phyloP scores from a whole-genome alignment of 306 rosid species.

The Abrus pulchellus region DNA sequence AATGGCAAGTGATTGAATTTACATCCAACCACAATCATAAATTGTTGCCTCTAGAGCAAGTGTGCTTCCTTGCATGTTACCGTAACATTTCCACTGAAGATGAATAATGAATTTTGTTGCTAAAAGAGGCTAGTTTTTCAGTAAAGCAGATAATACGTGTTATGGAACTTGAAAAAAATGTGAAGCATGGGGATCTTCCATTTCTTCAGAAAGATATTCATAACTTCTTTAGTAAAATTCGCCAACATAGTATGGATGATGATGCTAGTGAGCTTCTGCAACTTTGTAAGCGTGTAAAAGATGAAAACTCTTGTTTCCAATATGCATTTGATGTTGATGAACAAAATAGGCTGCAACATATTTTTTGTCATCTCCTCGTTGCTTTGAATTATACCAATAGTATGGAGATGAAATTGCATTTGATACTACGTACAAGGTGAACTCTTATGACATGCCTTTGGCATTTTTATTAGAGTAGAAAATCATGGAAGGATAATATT shows the following conservation, averaged over 20 bases:
- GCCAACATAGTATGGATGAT: too few species aligned
- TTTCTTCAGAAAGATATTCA: too few species aligned
- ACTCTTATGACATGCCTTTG: conserved; percentile 8
- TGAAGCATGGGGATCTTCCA: not conserved
- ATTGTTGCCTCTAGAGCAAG: not conserved
- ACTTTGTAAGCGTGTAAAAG: not conserved
- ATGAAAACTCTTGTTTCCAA: conserved; percentile 9
- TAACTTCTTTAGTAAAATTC: too few species aligned
- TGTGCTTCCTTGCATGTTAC: too few species aligned
- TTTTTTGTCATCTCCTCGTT: conserved; percentile 12
- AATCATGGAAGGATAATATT: not conserved
- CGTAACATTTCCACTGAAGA: not conserved
- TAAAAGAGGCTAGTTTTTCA: not conserved
- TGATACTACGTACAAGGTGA: conserved; percentile 25
- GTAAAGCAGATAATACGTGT: not conserved
- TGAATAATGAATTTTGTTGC: not conserved
- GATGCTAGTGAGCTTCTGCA: not conserved
- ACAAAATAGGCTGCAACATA: not conserved
- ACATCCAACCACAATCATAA: not conserved
- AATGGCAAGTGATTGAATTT: conserved; percentile 3
- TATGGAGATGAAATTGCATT: conserved; percentile 14
- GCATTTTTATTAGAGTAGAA: not conserved
- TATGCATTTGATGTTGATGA: not conserved
- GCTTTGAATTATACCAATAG: not conserved
- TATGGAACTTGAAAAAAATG: not conserved